Base-by-base conservation (phyloP, 148 eudicot genomes). In the Diospyros kaki region DNA sequence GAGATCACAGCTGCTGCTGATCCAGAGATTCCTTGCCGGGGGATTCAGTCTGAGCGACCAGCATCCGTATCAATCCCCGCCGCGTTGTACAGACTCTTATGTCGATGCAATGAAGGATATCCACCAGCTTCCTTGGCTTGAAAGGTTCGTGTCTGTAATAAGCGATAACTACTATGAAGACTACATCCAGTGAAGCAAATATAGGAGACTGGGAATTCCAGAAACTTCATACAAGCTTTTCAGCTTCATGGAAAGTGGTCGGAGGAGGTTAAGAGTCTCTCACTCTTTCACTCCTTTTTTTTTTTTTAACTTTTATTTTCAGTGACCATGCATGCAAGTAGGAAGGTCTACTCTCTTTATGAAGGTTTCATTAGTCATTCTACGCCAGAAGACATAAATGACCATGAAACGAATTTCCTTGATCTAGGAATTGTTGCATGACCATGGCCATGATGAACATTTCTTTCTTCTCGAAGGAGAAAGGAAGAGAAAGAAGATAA, bases 91-190 rank as follows among this genome's bases (percentile, higher is more conserved):
- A 64, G 95, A 93, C 61, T 86, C 95, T 12, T 90, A 88, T 45
- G 80, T 77, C 1, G 97, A 93, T 81, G 75, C 94, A 65, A 87
- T 93, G 95, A 93, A 93, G 79, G 97, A 93, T 78, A 85, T 93
- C 76, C 91, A 84, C 82, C 97, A 93, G 84, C 95, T 93, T 72
- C 97, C 97, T 71, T 93, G 95, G 97, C 91, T 93, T 7, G 97
- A 93, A 78, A 86, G 97, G 79, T 93, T 93, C 64, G 97, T 93
- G 43, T 93, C 95, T 1, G 95, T 90, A 53, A 93, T 93, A 63
- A 89, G 91, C 61, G 93, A 93, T 75, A 85, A 84, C 75, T 90
- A 90, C 77, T 89, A 86, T 61, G 93, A 93, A 2, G 93, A 93
- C 58, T 89, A 87, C 74, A 83, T 78, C 66, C 89, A 85, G 18